Evolutionary conservation across 805 yeast genomes (phyloP), one percentile per base, ranked within the genome.

Genomic region (Saccharomycopsis synnaedendra): DNA sequence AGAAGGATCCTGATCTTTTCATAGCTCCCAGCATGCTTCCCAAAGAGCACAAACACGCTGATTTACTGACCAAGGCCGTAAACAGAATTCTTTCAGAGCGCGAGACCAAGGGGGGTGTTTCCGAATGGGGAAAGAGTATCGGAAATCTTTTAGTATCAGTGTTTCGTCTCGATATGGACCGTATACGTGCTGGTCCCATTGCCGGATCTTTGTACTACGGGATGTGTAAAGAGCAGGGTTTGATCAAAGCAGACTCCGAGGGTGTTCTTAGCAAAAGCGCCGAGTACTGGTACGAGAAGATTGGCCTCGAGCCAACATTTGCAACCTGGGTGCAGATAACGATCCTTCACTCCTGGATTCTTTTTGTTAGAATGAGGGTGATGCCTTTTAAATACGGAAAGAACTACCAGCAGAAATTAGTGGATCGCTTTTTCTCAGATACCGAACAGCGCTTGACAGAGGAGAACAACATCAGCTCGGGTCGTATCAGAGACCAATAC

Each of bases 321-420:
- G 78, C 90, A n/a, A 95, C 88, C 64, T 90, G 96, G 96, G 90
- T 82, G 63, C 97, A 90, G 65, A 83, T 93, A 53, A 85, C 96
- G 5, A 71, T 82, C 1, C 71, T 93, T 55, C 98, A 93, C 64
- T 79, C 85, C 51, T 93, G 99, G 99, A 80, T 93, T 59, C 70
- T 93, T 42, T 82, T 83, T 55, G 95, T 85, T 11, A 80, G 98
- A 61, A 89, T 93, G 96, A 79, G 99, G 63, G 94, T 94, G 6
- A 74, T 93, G 83, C 97, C 97, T 0, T 82, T 82, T 62, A 82
- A 86, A 58, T 80, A 85, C 60, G 94, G 96, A 39, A 77, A 77
- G 56, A 83, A 82, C 60, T 93, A 89, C 64, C 96, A 93, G 64
- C 96, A 89, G 64, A 87, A 87, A 60, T 66, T 93, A 37, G 85